A percentile compares a stretch with the other conserved stretches of the same genome.
These are phyloP conservation scores for Sanghuangporus sanghuang DNA, from an alignment of 1,284 basidiomycete species.

Conservation along the genomic window DNA sequence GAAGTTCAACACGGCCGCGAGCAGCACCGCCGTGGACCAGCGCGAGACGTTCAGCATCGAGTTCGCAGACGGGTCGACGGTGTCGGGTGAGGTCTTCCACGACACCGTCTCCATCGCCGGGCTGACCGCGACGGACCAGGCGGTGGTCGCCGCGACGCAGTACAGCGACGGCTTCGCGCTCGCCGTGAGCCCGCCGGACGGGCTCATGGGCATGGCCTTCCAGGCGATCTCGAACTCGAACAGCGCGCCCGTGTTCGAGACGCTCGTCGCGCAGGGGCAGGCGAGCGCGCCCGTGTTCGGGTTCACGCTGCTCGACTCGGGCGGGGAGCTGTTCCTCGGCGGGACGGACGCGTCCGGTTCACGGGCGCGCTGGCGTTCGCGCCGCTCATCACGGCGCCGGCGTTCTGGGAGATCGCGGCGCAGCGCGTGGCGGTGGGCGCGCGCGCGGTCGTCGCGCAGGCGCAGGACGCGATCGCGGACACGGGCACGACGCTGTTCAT, in stretches of 20 bases:
- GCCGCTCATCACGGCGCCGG: slow-evolving; percentile 14
- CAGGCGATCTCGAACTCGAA: slow-evolving; percentile 22
- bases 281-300: slow-evolving; percentile 35
- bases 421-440: slow-evolving; percentile 24
- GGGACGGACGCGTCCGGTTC: slow-evolving; percentile 32
- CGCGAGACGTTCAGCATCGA: slow-evolving; percentile 18
- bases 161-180: slow-evolving; percentile 39
- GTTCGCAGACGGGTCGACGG: slow-evolving; percentile 20
- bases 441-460: slow-evolving; percentile 10
- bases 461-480: slow-evolving; percentile 25
- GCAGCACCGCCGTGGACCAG: slow-evolving; percentile 16
- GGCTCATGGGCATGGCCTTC: slow-evolving; percentile 36
- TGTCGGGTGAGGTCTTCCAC: slow-evolving; percentile 19
- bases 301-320: slow-evolving; percentile 44
- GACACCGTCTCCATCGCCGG: slow-evolving; percentile 25
- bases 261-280: slow-evolving; percentile 26
- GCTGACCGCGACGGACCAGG: slow-evolving; percentile 20
- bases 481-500: slow-evolving; percentile 47
- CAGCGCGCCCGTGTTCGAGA: slow-evolving; percentile 26
- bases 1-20: slow-evolving; percentile 18
- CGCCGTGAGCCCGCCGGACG: slow-evolving; percentile 38
- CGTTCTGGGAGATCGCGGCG: slow-evolving; percentile 28
- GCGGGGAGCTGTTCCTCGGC: slow-evolving; percentile 50
- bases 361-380: slow-evolving; percentile 14
- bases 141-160: slow-evolving; percentile 36